Evolutionary conservation across 2,329 filamentous ascomycete genomes (phyloP).

Genomic region (Monosporascus sp.): DNA sequence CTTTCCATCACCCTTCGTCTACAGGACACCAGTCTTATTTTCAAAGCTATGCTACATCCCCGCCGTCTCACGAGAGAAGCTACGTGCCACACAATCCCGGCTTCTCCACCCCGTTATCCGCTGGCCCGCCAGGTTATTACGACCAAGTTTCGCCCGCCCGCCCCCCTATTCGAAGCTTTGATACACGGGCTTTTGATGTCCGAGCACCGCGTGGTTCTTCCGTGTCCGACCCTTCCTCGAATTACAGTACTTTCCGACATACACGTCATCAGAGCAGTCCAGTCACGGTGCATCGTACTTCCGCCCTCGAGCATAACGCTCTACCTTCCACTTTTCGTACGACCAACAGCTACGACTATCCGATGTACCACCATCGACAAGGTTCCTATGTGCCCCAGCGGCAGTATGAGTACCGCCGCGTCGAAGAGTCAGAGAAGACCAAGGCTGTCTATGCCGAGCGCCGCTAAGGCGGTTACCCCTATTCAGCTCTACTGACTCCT

Average conservation of each 20-base stretch:
- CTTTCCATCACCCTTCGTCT: conserved; percentile 17
- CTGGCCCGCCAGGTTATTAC: conserved; percentile 14
- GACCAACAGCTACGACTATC: neutral
- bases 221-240: conserved; percentile 1
- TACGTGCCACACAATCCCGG: neutral
- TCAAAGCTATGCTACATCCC: neutral
- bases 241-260: conserved; percentile 12
- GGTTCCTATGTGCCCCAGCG: conserved; percentile 8
- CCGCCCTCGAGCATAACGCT: conserved; percentile 4
- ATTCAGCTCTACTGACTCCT: no score
- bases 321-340: conserved; percentile 1
- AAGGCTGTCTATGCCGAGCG: conserved; percentile 15
- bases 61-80: neutral
- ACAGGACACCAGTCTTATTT: neutral
- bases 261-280: conserved; percentile 28
- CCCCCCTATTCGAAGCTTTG: neutral
- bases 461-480: conserved; percentile 6
- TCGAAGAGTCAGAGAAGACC: conserved; percentile 14
- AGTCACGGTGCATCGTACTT: conserved; percentile 6
- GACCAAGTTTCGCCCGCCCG: conserved; percentile 7
- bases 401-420: conserved; percentile 4
- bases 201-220: conserved; percentile 1
- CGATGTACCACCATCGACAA: conserved; percentile 9
- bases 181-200: neutral
- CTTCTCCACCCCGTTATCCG: neutral